A percentile compares a stretch with the other conserved stretches of the same genome.
phyloP scores from a whole-genome alignment of 805 yeast genomes.

The Kodamaea nitidulidarum region DNA sequence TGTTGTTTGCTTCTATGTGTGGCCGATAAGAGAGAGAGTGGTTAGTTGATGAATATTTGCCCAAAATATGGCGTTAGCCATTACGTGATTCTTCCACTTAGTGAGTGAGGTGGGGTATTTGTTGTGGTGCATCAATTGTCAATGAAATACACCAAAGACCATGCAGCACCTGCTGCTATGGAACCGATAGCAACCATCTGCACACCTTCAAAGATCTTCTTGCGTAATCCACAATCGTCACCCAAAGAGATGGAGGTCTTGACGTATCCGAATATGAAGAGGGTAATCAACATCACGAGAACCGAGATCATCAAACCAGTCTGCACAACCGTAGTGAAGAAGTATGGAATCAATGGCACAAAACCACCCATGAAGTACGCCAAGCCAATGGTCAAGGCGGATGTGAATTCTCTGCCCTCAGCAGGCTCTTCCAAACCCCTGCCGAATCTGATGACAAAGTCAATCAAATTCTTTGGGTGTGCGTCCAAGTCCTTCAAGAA shows the following conservation, averaged over 20 bases:
- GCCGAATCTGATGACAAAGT: conserved; percentile 82
- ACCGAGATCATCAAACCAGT: conserved; percentile 74
- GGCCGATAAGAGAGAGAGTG: too few species aligned
- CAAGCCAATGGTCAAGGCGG: conserved; percentile 86
- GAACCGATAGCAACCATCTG: conserved; percentile 96
- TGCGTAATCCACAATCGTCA: conserved; percentile 56
- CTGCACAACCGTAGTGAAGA: conserved; percentile 71
- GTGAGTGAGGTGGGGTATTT: too few species aligned
- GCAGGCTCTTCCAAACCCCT: conserved; percentile 95
- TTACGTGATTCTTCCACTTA: too few species aligned
- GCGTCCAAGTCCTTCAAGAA: conserved; percentile 77
- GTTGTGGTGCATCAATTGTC: conserved; percentile 35
- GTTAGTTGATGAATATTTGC: too few species aligned
- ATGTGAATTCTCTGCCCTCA: conserved; percentile 80
- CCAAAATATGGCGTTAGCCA: background rate
- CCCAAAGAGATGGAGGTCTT: conserved; percentile 87
- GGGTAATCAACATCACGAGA: conserved; percentile 76
- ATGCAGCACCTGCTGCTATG: conserved; percentile 96
- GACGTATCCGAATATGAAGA: conserved; percentile 80
- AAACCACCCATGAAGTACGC: conserved; percentile 91
- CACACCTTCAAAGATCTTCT: conserved; percentile 70
- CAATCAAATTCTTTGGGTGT: conserved; percentile 74
- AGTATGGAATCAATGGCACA: conserved; percentile 86
- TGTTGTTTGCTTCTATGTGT: background rate
- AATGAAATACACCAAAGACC: conserved; percentile 80